Base-by-base conservation (phyloP, 2,329 filamentous ascomycete genomes). In the Talaromyces marneffei region DNA sequence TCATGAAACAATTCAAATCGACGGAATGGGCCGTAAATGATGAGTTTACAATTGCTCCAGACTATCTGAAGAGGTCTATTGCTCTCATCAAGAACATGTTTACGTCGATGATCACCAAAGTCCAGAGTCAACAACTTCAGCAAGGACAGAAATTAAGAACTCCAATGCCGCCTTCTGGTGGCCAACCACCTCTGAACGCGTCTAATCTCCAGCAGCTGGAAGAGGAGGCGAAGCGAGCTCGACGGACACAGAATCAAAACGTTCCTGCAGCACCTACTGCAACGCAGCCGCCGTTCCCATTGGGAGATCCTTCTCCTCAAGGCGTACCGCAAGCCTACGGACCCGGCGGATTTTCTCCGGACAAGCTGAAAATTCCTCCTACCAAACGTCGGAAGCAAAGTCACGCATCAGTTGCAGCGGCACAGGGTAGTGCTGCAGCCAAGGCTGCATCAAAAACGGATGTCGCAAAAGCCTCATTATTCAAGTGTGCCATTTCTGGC, bases 291-390 rank as follows among this genome's bases (percentile, higher is more conserved):
- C 82, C 82, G 10, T 84, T 84, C 66, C 72, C 73, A 9, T 66
- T 81, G 57, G 78, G 79, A 58, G 79, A 77, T 16, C 77, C 79
- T 27, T 83, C 82, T 53, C 83, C 83, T 16, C 79, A 82, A 59
- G 84, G 84, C 25, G 78, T 85, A 61, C 83, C 85, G 8, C 80
- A 81, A 63, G 83, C 82, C 57, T 83, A 84, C 60, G 78, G 77
- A 8, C 76, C 78, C 20, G 79, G 78, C 20, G 77, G 79, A 55
- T 77, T 86, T 54, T 83, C 80, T 4, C 78, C 80, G 10, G 81
- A 83, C 56, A 82, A 85, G 64, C 77, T 87, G 52, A 82, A 84
- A 52, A 72, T 87, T 25, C 85, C 84, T 18, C 78, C 80, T 2
- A 76, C 78, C 60, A 87, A 86, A 75, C 83, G 79, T 67, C 78